phyloP scores from a whole-genome alignment of 192 early-diverging fungal genomes.

The Coemansia sp. region DNA sequence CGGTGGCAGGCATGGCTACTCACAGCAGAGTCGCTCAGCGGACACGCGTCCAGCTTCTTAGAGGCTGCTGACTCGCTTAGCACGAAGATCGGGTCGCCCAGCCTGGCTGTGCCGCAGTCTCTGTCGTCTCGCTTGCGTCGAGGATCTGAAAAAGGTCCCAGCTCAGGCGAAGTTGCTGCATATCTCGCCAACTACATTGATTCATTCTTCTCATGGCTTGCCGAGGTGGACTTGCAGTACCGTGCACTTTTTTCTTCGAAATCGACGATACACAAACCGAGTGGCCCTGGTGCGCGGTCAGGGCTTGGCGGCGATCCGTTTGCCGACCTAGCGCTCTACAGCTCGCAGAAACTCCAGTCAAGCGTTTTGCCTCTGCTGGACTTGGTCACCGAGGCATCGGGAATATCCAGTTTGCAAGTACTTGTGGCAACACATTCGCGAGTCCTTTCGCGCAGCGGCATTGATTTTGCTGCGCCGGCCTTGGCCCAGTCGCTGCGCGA shows the following conservation, averaged over 20 bases:
- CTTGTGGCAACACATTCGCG: slow-evolving; percentile 30
- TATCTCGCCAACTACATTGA: slow-evolving; percentile 38
- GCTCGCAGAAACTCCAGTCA: slow-evolving; percentile 27
- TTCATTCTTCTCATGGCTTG: slow-evolving; percentile 40
- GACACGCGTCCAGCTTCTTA: not conserved
- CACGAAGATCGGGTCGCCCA: not conserved
- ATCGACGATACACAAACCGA: not conserved
- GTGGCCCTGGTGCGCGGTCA: not conserved
- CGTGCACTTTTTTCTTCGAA: slow-evolving; percentile 26
- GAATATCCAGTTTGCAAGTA: slow-evolving; percentile 22
- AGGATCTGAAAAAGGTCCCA: not conserved
- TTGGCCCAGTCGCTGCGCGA: slow-evolving; percentile 27
- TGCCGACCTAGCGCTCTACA: slow-evolving; percentile 31
- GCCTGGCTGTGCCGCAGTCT: not conserved
- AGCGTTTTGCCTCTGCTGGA: slow-evolving; percentile 19
- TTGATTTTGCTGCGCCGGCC: slow-evolving; percentile 32
- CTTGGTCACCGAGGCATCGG: slow-evolving; percentile 36
- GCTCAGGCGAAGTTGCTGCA: slow-evolving; percentile 25
- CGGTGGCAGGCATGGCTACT: slow-evolving; percentile 49
- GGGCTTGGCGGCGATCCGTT: slow-evolving; percentile 13
- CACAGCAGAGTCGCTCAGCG: slow-evolving; percentile 35
- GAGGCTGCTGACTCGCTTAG: not conserved
- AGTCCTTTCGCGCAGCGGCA: slow-evolving; percentile 16
- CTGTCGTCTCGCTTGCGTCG: slow-evolving; percentile 3
- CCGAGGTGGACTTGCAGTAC: slow-evolving; percentile 45